Evolutionary conservation across 2,329 filamentous ascomycete genomes (phyloP).

Genomic region (Phoma sp.): DNA sequence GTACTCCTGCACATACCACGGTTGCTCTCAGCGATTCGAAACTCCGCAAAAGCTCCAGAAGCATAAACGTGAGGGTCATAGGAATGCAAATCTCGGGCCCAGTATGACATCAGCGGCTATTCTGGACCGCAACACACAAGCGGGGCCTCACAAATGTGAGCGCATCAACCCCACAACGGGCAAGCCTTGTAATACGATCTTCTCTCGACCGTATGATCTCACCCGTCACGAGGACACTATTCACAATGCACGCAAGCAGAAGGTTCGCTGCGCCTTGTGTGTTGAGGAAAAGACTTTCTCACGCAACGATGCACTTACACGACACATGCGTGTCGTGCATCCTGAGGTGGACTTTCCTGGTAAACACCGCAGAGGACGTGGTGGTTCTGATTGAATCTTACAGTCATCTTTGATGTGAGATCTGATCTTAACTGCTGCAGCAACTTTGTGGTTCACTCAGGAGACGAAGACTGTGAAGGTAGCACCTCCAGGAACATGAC

Average conservation of each 20-base stretch:
- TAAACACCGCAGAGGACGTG: constrained; percentile 60
- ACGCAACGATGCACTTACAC: constrained; percentile 89
- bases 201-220: constrained; percentile 94
- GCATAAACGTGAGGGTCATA: constrained; percentile 93
- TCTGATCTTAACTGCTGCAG: background rate
- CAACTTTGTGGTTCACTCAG: constrained; percentile 7
- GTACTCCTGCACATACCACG: constrained; percentile 96
- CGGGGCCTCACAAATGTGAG: constrained; percentile 91
- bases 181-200: constrained; percentile 92
- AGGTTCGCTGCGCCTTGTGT: constrained; percentile 91
- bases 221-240: constrained; percentile 98
- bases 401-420: background rate
- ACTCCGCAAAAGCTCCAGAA: constrained; percentile 87
- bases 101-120: constrained; percentile 63
- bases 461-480: background rate
- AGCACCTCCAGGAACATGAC: background rate
- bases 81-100: constrained; percentile 56
- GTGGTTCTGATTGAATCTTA: constrained; percentile 44
- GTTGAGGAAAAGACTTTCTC: constrained; percentile 98
- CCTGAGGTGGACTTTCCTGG: constrained; percentile 86
- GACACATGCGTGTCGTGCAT: constrained; percentile 93
- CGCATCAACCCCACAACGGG: constrained; percentile 93
- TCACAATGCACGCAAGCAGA: constrained; percentile 92
- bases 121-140: constrained; percentile 78
- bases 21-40: constrained; percentile 87